Evolutionary conservation across 2,329 filamentous ascomycete genomes (phyloP).

Genomic region (Teratosphaeria zuluensis): DNA sequence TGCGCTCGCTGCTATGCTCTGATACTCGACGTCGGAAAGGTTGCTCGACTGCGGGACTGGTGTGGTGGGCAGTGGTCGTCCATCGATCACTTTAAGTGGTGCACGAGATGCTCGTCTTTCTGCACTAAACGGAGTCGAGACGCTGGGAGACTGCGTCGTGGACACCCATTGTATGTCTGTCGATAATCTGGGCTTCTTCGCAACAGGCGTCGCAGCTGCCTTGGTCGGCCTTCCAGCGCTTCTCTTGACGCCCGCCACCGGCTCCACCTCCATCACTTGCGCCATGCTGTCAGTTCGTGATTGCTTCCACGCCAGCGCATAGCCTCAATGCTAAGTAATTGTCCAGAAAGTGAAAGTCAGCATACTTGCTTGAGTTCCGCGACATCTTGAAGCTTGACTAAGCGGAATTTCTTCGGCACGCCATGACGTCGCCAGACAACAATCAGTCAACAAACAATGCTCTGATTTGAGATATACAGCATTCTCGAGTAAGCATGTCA

Average conservation of each 20-base stretch:
- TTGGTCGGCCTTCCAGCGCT: conserved; percentile 14
- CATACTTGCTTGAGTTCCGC: too few relatives aligned
- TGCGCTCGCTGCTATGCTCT: conserved; percentile 65
- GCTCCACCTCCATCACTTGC: conserved; percentile 1
- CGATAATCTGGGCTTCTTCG: conserved; percentile 17
- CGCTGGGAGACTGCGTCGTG: background rate
- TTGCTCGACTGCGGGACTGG: conserved; percentile 56
- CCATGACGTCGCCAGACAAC: too few relatives aligned
- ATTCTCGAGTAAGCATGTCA: conserved; percentile 15
- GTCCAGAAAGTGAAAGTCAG: too few relatives aligned
- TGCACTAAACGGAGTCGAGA: background rate
- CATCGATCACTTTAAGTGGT: conserved; percentile 54
- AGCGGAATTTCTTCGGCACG: background rate
- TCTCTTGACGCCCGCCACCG: conserved; percentile 15
- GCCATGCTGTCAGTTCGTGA: background rate
- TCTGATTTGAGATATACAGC: too few relatives aligned
- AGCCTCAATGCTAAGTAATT: too few relatives aligned
- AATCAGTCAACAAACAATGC: too few relatives aligned
- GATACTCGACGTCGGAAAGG: conserved; percentile 57
- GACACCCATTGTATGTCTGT: background rate
- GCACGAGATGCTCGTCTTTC: background rate
- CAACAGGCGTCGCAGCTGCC: conserved; percentile 9
- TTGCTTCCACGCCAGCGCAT: background rate
- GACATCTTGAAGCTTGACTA: background rate
- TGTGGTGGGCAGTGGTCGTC: conserved; percentile 62